A percentile compares a stretch with the other conserved stretches of the same genome.
Evolutionary conservation across 352 stramenopile genomes (phyloP).

Genomic region (Phytopythium sindhum): DNA sequence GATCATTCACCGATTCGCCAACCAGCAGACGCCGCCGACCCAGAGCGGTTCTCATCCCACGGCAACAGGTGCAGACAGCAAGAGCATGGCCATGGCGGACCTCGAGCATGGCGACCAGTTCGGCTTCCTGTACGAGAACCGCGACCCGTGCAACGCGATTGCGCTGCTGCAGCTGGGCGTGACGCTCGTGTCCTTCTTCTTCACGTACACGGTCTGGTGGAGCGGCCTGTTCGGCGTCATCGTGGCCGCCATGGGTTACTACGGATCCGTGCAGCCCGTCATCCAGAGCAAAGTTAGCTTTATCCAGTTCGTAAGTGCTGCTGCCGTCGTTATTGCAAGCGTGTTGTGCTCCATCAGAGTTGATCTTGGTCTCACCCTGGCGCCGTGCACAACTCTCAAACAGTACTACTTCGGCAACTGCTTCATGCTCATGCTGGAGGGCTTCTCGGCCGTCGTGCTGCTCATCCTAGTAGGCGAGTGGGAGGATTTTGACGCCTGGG

Average conservation of each 20-base stretch:
- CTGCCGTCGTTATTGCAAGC: background rate
- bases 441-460: constrained; percentile 67
- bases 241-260: constrained; percentile 79
- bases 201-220: constrained; percentile 85
- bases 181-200: constrained; percentile 69
- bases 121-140: constrained; percentile 81
- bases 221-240: constrained; percentile 71
- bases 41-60: background rate
- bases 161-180: constrained; percentile 68
- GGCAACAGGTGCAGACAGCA: background rate
- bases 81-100: constrained; percentile 47
- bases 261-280: constrained; percentile 74
- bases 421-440: constrained; percentile 79
- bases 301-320: constrained; percentile 74
- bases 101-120: constrained; percentile 69
- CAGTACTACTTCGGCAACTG: constrained; percentile 88
- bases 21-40: background rate
- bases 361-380: background rate
- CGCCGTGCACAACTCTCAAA: background rate
- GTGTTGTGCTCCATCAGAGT: background rate
- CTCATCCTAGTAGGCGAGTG: constrained; percentile 76
- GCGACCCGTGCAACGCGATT: constrained; percentile 80
- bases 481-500: constrained; percentile 73
- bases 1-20: constrained; percentile 7
- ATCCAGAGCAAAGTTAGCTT: constrained; percentile 89